Evolutionary conservation across 1,284 basidiomycete genomes (phyloP).

Genomic region (Chalciporus sp.): DNA sequence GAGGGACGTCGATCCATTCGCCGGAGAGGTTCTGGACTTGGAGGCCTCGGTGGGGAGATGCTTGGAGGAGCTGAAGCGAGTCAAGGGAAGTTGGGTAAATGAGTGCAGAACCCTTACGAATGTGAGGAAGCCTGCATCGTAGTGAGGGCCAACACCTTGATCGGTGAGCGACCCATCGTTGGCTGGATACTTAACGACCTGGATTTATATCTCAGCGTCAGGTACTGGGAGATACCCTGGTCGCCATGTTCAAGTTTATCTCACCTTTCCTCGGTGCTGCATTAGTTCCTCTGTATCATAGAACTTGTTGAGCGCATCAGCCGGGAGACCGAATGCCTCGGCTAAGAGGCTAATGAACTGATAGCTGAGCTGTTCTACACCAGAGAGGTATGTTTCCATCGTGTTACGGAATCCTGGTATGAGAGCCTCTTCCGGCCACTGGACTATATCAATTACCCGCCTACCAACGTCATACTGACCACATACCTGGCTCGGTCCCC

Average conservation of each 20-base stretch:
- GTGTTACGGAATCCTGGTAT: slow-evolving; percentile 40
- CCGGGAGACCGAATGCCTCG: slow-evolving; percentile 33
- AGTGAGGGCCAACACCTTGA: slow-evolving; percentile 47
- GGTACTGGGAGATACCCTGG: neutral
- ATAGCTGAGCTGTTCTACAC: slow-evolving; percentile 33
- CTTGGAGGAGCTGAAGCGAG: slow-evolving; percentile 41
- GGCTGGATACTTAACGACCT: slow-evolving; percentile 43
- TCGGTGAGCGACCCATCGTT: slow-evolving; percentile 31
- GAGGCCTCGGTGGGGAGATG: slow-evolving; percentile 42
- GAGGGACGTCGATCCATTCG: slow-evolving; percentile 53
- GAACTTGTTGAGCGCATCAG: slow-evolving; percentile 34
- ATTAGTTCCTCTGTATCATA: slow-evolving; percentile 34
- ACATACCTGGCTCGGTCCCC: slow-evolving; percentile 42
- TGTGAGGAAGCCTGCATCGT: slow-evolving; percentile 44
- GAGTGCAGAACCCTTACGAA: slow-evolving; percentile 31
- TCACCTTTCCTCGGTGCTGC: slow-evolving; percentile 37
- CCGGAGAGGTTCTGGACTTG: slow-evolving; percentile 47
- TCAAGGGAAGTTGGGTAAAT: neutral
- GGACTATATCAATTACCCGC: neutral
- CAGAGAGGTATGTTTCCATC: slow-evolving; percentile 28
- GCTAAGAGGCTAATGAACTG: slow-evolving; percentile 29
- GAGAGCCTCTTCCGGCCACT: slow-evolving; percentile 43
- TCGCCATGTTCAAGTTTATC: neutral
- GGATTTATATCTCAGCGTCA: neutral
- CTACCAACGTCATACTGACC: neutral